Base-by-base conservation (phyloP, 305 asterid species). In the Fraxinus ornus region DNA sequence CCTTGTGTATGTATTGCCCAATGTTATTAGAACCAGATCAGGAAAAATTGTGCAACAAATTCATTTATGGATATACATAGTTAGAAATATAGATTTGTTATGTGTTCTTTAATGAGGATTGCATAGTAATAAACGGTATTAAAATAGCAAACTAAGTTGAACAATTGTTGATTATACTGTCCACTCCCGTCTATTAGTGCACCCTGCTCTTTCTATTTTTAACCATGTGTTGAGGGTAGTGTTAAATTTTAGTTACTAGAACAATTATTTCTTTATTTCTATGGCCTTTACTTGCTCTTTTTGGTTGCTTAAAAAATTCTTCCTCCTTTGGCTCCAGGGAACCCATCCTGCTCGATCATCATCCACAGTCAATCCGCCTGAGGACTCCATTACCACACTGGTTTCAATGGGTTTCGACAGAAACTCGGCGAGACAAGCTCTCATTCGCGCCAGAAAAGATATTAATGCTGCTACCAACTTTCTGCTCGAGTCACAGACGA, bases 321-420 rank as follows among this genome's bases (percentile, higher is more conserved):
- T 49, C 60, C n/a, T 13, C 60, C 30, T 21, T 7, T 19, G 60
- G 21, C 60, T 49, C 60, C 21, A 49, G 21, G 21, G 60, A 49
- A 36, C 7, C 41, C 8, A 36, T 36, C 41, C 8, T 36, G 41
- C 41, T 36, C 8, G 7, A 36, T 36, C 41, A 8, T 36, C 41
- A 60, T 72, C 95, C 74, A 57, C 85, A 5, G 12, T 73, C 5
- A 95, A 92, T 26, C 98, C 98, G 68, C 90, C 96, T 0, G 98
- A 96, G 91, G 97, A 96, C 82, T 87, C 97, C 41, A 92, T 96
- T 41, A 81, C 91, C 1, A 91, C 88, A 19, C 92, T 96, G 55
- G 92, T 92, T 55, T 90, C 98, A 19, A 94, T 96, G 99, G 98
- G 99, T 4, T 96, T 96, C 47, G 97, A 94, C 49, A 86, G 97